These are phyloP conservation scores for Ceratorhiza oryzae-sativae DNA, from an alignment of 1,284 basidiomycete genomes.

Conservation along the genomic window DNA sequence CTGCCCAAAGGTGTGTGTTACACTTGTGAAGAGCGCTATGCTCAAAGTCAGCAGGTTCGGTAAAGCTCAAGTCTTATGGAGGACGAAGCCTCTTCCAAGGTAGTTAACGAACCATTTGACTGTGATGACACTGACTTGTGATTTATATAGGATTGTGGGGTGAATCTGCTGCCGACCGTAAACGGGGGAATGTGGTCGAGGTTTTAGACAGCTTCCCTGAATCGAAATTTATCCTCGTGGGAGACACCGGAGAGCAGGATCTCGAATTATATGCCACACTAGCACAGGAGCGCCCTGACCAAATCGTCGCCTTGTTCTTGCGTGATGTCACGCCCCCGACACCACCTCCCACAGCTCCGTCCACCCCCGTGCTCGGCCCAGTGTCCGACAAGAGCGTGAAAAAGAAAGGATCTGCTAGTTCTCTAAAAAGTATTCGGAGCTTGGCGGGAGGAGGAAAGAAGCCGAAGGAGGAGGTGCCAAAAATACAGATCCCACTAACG, in stretches of 20 bases:
- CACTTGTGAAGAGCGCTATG: constrained; percentile 10
- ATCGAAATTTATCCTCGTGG: constrained; percentile 80
- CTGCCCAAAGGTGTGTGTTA: constrained; percentile 64
- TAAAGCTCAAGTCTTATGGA: constrained; percentile 80
- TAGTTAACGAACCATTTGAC: constrained; percentile 42
- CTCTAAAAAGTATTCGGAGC: constrained; percentile 55
- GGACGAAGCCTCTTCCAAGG: constrained; percentile 81
- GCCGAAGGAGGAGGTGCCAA: constrained; percentile 35
- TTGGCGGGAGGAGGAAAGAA: constrained; percentile 12
- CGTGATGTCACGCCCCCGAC: constrained; percentile 65
- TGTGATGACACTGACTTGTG: constrained; percentile 49
- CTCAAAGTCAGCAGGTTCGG: constrained; percentile 57
- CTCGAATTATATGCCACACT: constrained; percentile 80
- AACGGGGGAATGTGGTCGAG: constrained; percentile 78
- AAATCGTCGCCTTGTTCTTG: constrained; percentile 77
- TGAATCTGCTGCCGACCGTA: constrained; percentile 74
- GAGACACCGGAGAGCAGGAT: constrained; percentile 90
- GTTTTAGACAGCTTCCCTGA: constrained; percentile 75
- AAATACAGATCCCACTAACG: constrained; percentile 30
- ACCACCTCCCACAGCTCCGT: constrained; percentile 48
- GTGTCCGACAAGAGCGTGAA: neutral
- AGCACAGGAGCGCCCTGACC: constrained; percentile 68
- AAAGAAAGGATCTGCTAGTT: constrained; percentile 60
- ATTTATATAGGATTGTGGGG: constrained; percentile 48
- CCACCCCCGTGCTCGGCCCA: constrained; percentile 13